A percentile compares a stretch with the other conserved stretches of the same genome.
These are phyloP conservation scores for Geotrichum fermentans DNA, from an alignment of 1,139 yeast genomes.

Conservation along the genomic window DNA sequence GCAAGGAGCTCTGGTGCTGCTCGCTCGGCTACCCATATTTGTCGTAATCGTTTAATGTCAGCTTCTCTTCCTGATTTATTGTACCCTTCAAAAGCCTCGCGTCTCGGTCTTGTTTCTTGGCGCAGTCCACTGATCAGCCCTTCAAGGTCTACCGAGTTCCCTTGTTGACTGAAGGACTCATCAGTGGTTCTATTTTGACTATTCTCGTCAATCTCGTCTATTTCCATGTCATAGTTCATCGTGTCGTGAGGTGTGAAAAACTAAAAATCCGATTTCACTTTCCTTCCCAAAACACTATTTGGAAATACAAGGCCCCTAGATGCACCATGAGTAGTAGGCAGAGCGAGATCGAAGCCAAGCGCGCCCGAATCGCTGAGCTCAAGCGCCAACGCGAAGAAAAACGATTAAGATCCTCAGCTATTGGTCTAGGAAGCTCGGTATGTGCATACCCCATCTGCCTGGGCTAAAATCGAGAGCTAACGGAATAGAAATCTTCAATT, in stretches of 20 bases:
- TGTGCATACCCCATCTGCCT: background rate
- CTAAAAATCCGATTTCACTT: background rate
- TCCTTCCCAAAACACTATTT: background rate
- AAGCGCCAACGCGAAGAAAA: conserved; percentile 37
- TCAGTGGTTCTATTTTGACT: background rate
- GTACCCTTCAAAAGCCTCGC: background rate
- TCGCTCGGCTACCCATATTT: conserved; percentile 78
- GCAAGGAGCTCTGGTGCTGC: conserved; percentile 79
- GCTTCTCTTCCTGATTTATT: conserved; percentile 1
- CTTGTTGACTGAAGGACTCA: background rate
- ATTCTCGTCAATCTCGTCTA: conserved; percentile 5
- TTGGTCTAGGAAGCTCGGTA: conserved; percentile 14
- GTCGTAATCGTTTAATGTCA: conserved; percentile 42
- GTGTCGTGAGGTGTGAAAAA: background rate
- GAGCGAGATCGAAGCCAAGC: conserved; percentile 46
- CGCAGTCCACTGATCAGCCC: conserved; percentile 9
- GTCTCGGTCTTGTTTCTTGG: conserved; percentile 2
- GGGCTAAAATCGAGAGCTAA: background rate
- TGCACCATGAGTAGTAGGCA: conserved; percentile 30
- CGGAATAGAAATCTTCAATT: conserved; percentile 11
- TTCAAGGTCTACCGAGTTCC: conserved; percentile 10
- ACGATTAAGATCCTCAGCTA: conserved; percentile 18
- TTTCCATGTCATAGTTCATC: conserved; percentile 12
- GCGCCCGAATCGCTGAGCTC: conserved; percentile 45
- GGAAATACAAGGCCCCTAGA: background rate